Evolutionary conservation across 352 stramenopile species (phyloP).

Genomic region (Pythium plurisporium): DNA sequence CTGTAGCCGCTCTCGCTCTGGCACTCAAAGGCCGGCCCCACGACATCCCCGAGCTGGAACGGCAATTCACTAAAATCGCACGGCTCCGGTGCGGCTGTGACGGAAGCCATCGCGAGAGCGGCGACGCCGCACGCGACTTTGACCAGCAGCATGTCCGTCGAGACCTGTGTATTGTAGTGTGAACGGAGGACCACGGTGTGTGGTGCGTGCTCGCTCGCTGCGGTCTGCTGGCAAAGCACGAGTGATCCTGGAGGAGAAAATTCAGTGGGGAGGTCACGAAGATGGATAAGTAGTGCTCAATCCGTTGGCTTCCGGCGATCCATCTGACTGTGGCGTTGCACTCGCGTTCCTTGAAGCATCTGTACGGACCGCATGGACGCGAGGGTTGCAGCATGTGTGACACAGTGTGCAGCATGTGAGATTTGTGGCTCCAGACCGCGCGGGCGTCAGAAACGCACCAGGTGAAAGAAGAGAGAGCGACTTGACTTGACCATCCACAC

Average conservation of each 20-base stretch:
- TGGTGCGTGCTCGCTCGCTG: not conserved
- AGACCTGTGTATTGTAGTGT: no score
- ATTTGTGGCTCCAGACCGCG: no score
- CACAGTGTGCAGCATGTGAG: not conserved
- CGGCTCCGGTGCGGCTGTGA: not conserved
- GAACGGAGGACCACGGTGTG: not conserved
- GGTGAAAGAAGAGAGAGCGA: no score
- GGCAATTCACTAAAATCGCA: constrained; percentile 20
- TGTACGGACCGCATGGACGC: no score
- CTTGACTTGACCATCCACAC: no score
- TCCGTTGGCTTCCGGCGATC: not conserved
- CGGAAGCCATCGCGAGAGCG: not conserved
- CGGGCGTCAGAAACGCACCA: no score
- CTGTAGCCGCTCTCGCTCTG: constrained; percentile 22
- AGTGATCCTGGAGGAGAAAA: no score
- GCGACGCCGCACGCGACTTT: not conserved
- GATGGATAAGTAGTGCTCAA: no score
- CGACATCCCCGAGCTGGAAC: constrained; percentile 10
- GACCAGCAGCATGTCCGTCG: no score
- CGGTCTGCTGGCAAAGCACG: no score
- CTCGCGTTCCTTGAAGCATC: not conserved
- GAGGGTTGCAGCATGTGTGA: no score
- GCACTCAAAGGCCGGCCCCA: constrained; percentile 23
- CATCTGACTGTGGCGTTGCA: not conserved
- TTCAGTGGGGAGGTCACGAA: no score